Evolutionary conservation across 2,329 filamentous ascomycete species (phyloP), one percentile per base, ranked within the genome.

Genomic region (Fusarium sp.): DNA sequence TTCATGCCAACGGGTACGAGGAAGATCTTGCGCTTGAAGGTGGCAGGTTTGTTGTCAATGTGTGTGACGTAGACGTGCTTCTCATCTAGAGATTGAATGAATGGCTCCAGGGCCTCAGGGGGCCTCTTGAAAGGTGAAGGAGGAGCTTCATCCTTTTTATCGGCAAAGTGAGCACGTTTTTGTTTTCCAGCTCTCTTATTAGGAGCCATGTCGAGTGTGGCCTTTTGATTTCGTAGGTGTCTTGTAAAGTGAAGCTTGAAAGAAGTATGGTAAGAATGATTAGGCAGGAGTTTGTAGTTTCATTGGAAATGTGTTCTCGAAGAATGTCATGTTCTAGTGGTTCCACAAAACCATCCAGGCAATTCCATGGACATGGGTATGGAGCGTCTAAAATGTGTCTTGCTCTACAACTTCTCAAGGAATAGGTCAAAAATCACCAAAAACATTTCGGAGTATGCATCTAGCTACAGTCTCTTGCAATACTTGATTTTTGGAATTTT

Each of bases 11-110:
- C 85, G 18, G 94, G 93, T 1, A 97, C 89, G 49, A 89, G 75
- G 80, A 97, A 98, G 74, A 97, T 91, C 75, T 93, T 91, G 77
- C 88, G 88, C 81, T 98, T 98, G 81, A 94, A 89, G 28, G 85
- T 84, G 21, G 81, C 80, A 0, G 90, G 89, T 66, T 91, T 89
- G 64, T 81, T 82, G 84, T 98, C 94, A 79, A 97, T 84, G 82
- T 97, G 94, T 30, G 91, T 86, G 75, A 98, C 87, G 85, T 98
- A 97, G 77, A 97, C 86, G 79, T 93, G 89, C 58, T 86, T 81
- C 58, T 86, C 84, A 62, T 89, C 86, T 63, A 97, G 89, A 44
- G 84, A 86, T 37, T 86, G 81, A 75, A 92, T 85, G 77, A 97
- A 90, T 13, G 89, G 86, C 52, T 84, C 74, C 56, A 97, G 86